Conservation (phyloP, 164 flowering plant genomes). For the Akebia trifoliata region DNA sequence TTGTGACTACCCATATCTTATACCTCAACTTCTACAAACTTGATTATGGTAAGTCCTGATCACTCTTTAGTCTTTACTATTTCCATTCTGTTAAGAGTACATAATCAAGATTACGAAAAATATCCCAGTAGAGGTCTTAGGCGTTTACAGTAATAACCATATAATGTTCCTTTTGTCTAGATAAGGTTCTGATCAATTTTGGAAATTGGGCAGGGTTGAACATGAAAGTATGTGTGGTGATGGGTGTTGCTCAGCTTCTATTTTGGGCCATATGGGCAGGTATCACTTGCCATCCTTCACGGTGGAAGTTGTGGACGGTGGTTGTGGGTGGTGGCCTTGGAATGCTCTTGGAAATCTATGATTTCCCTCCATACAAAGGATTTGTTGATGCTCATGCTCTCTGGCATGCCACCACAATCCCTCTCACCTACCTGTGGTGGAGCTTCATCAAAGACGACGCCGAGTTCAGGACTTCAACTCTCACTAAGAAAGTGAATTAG, state of each 20-base stretch:
- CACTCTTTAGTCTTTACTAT: neutral
- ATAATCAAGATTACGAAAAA: neutral
- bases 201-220: constrained; percentile 55
- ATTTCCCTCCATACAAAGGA: constrained; percentile 78
- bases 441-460: constrained; percentile 81
- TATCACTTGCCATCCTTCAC: constrained; percentile 59
- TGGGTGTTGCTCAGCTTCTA: constrained; percentile 58
- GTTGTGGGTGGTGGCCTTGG: constrained; percentile 59
- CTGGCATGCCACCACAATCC: constrained; percentile 66
- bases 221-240: constrained; percentile 56
- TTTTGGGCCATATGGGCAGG: constrained; percentile 83
- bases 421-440: constrained; percentile 84
- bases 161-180: neutral
- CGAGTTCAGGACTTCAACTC: constrained; percentile 51
- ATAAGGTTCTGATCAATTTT: neutral
- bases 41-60: constrained; percentile 56
- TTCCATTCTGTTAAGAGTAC: neutral
- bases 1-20: constrained; percentile 79
- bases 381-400: constrained; percentile 81
- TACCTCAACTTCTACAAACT: constrained; percentile 73
- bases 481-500: constrained; percentile 64
- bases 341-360: constrained; percentile 59
- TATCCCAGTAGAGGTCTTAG: neutral
- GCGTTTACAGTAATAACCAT: neutral
- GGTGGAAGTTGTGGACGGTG: constrained; percentile 75